Base-by-base conservation (phyloP, 2,329 filamentous ascomycete species). In the Metarhizium robertsii region DNA sequence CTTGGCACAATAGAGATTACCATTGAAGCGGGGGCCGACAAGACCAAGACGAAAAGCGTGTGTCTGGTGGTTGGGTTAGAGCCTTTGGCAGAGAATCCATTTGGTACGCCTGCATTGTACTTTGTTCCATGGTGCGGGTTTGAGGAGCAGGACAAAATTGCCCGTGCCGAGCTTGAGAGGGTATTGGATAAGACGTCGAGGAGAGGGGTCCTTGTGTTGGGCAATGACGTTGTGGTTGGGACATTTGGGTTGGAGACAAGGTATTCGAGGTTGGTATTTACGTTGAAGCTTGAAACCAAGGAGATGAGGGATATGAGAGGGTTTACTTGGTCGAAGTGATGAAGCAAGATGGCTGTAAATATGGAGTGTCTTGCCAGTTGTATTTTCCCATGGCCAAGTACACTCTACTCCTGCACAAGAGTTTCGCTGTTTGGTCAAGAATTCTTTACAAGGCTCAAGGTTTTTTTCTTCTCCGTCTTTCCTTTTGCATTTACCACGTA, bases 181-280 rank as follows among this genome's bases (percentile, higher is more conserved):
- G 50, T 61, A 6, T 14, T 58, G 36, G 43, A 46, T 46, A 20
- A 46, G 43, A 25, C 50, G 59, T 18, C 25, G 55, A 4, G 29
- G 60, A 11, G 58, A 20, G n/a, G 32, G 32, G 7, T 34, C 32
- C 6, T 34, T 34, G 43, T 46, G 5, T 25, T 46, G 43, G 43
- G 7, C 6, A 16, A 10, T 18, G 5, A 20, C 6, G 43, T 18
- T 25, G 16, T 18, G 43, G 7, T 18, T 20, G 25, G 25, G 25
- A 25, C 25, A 25, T 25, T 25, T 25, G 25, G 3, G 25, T 25
- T 25, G 25, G 25, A 25, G 25, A 25, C 57, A 1, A 57, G 50
- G 52, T 61, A 65, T 38, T 62, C 64, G 16, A 61, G 61, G 20
- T 50, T 67, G 25, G 66, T 62, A 52, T 67, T 46, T 7, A 25